phyloP scores from a whole-genome alignment of 2,329 filamentous ascomycete genomes.

The Epichloe sibirici region DNA sequence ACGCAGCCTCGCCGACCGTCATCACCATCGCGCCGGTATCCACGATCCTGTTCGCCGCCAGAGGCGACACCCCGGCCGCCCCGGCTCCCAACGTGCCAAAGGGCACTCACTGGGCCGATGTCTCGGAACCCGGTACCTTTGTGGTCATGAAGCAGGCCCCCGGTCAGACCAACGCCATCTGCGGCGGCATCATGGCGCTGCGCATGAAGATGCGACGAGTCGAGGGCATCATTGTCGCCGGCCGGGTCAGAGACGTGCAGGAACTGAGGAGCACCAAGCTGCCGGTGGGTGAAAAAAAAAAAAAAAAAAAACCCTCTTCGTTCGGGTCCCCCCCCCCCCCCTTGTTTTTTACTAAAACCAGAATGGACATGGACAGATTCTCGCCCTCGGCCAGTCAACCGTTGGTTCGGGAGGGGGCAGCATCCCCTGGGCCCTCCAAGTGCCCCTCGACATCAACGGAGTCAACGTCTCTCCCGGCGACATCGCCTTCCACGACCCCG shows the following conservation, averaged over 20 bases:
- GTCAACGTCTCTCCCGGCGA: conserved; percentile 42
- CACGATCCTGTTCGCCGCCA: conserved; percentile 51
- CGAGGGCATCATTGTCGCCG: conserved; percentile 52
- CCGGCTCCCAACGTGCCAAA: conserved; percentile 38
- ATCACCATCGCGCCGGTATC: conserved; percentile 46
- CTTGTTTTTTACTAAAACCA: not conserved
- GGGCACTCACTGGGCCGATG: conserved; percentile 57
- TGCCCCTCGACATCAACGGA: conserved; percentile 31
- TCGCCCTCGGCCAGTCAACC: conserved; percentile 43
- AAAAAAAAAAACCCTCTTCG: not conserved
- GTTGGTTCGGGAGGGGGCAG: conserved; percentile 45
- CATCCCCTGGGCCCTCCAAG: conserved; percentile 40
- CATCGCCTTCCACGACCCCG: conserved; percentile 55
- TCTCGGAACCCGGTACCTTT: conserved; percentile 45
- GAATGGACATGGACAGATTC: conserved; percentile 28
- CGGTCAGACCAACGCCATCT: conserved; percentile 54
- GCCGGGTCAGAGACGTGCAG: conserved; percentile 52
- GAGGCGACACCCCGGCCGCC: conserved; percentile 27
- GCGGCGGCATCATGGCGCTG: conserved; percentile 66
- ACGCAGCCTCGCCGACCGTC: conserved; percentile 15
- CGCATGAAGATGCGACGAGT: conserved; percentile 52
- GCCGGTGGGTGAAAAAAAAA: conserved; percentile 27
- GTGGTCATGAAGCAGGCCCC: conserved; percentile 54
- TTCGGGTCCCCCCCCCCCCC: not conserved
- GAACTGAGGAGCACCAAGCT: conserved; percentile 44